Conservation (phyloP, 2,329 filamentous ascomycete species). For the Neonectria sp. region DNA sequence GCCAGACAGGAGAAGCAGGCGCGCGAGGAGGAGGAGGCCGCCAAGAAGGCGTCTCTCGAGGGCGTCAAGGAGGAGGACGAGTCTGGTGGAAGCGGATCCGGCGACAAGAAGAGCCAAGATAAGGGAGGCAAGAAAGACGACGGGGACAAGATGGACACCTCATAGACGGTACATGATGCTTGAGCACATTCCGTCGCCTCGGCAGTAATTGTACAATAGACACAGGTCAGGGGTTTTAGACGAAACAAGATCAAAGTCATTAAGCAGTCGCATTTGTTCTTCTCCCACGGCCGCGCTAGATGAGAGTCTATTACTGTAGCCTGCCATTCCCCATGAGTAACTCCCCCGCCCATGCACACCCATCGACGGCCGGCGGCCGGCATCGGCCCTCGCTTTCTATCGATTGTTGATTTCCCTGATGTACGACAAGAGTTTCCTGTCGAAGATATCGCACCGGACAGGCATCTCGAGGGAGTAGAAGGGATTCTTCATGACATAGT, state of each 20-base stretch:
- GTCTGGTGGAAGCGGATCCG: constrained; percentile 62
- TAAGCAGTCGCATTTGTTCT: constrained; percentile 34
- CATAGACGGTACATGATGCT: constrained; percentile 58
- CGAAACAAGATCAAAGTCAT: constrained; percentile 46
- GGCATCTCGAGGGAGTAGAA: constrained; percentile 99
- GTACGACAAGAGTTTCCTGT: constrained; percentile 86
- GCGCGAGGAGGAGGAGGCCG: constrained; percentile 79
- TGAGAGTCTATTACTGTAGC: constrained; percentile 14
- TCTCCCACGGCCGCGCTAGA: constrained; percentile 8
- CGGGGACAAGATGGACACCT: constrained; percentile 88
- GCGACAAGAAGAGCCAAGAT: constrained; percentile 81
- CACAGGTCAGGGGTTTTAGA: constrained; percentile 46
- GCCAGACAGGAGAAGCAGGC: constrained; percentile 90
- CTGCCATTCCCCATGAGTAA: constrained; percentile 28
- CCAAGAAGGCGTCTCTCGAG: constrained; percentile 83
- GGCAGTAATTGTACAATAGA: constrained; percentile 55
- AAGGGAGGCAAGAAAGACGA: constrained; percentile 79
- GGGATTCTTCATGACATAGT: constrained; percentile 99
- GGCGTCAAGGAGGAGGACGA: constrained; percentile 87
- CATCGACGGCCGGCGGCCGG: background rate
- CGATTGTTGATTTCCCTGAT: constrained; percentile 80
- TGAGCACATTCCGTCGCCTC: constrained; percentile 44
- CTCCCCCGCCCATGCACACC: constrained; percentile 2
- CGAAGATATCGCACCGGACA: constrained; percentile 94
- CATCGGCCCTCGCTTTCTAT: constrained; percentile 44